A percentile compares a stretch with the other conserved stretches of the same genome.
These are phyloP conservation scores for Colletotrichum chrysophilum DNA, from an alignment of 2,329 filamentous ascomycete genomes.

Conservation along the genomic window DNA sequence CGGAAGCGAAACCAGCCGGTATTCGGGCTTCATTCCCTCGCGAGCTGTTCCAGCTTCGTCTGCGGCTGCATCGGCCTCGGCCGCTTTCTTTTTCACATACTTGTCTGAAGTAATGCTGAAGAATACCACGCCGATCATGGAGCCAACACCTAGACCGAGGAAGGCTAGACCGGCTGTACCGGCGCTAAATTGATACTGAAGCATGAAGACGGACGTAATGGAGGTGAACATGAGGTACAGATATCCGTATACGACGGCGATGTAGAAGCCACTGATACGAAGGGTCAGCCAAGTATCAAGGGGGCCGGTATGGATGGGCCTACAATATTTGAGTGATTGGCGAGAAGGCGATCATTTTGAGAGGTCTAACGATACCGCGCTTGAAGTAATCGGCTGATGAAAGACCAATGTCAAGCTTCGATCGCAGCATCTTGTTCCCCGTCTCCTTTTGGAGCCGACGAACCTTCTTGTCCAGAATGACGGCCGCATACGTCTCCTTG, in stretches of 20 bases:
- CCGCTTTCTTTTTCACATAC: slow-evolving; percentile 10
- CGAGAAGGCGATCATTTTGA: slow-evolving; percentile 52
- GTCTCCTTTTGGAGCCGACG: slow-evolving; percentile 52
- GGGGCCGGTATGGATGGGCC: background rate
- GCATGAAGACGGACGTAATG: slow-evolving; percentile 51
- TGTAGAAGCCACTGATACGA: slow-evolving; percentile 29
- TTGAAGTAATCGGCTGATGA: slow-evolving; percentile 45
- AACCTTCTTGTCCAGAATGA: slow-evolving; percentile 49
- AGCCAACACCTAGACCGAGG: slow-evolving; percentile 18
- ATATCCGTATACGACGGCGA: slow-evolving; percentile 53
- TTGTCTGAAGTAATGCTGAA: slow-evolving; percentile 17
- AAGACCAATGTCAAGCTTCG: slow-evolving; percentile 54
- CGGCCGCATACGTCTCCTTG: slow-evolving; percentile 54
- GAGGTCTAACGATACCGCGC: slow-evolving; percentile 51
- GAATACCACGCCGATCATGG: slow-evolving; percentile 13
- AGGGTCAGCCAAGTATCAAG: slow-evolving; percentile 27
- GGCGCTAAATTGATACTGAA: slow-evolving; percentile 39
- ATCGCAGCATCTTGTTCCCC: slow-evolving; percentile 57
- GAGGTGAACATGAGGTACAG: slow-evolving; percentile 58
- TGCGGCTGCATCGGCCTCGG: slow-evolving; percentile 1
- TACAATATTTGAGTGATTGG: slow-evolving; percentile 46
- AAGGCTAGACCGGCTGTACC: slow-evolving; percentile 23
- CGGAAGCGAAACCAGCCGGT: slow-evolving; percentile 17
- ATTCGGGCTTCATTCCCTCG: slow-evolving; percentile 24
- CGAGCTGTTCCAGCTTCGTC: background rate